Base-by-base conservation (phyloP, 2,329 filamentous ascomycete species). In the Xylaria sp. region DNA sequence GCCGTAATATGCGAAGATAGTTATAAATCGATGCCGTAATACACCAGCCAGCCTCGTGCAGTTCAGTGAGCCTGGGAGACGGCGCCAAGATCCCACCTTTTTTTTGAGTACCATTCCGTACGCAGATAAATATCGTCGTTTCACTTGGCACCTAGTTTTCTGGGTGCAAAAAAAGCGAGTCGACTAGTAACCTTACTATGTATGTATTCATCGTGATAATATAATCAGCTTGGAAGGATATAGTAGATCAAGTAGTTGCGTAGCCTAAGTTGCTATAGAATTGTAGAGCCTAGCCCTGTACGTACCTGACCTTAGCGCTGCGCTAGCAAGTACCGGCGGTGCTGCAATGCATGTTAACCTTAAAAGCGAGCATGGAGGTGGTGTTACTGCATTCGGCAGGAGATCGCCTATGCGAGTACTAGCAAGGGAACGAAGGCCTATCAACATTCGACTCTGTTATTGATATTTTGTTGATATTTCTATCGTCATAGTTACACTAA, bases 1-100 rank as follows among this genome's bases (percentile, higher is more conserved):
- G 45, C 46, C 45, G 58, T 60, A 60, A 60, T 52, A 60, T 32
- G 20, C 18, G 15, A 15, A 10, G 30, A 60, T 34, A 4, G 32
- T 6, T 6, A 28, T 60, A 39, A 15, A 32, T 23, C 52, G 10
- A n/a, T 56, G 34, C 15, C 48, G 48, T 30, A 32, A 52, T 52
- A 52, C 25, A 52, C 10, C 2, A 52, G 25, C 48, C 2, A 9
- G 15, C 15, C 8, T 25, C n/a, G 43, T 23, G 41, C 41, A 10
- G n/a, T 10, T 23, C 41, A 20, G n/a, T 2, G n/a, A 13, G 8
- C 18, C 20, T 13, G 20, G 0, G 18, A 45, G n/a, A 43, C 41
- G 7, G n/a, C 12, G 41, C n/a, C 18, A 20, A 23, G n/a, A n/a
- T n/a, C n/a, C n/a, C n/a, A n/a, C n/a, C n/a, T n/a, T n/a, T n/a